Conservation (phyloP, 2,329 filamentous ascomycete species). For the Raffaelea albimanens region DNA sequence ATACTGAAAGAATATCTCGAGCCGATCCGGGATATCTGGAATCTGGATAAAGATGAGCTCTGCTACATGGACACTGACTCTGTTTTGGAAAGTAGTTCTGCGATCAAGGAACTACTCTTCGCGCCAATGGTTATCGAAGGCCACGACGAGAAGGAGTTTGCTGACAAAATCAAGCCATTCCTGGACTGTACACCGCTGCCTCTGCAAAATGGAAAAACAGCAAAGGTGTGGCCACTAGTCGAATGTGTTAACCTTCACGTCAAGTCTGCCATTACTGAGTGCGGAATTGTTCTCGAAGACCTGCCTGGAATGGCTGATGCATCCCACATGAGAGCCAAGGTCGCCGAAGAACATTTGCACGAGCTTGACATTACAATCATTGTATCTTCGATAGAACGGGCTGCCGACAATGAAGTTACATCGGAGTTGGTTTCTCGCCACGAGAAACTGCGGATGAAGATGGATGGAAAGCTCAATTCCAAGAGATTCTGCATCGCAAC, state of each 20-base stretch:
- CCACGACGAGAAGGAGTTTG: not conserved
- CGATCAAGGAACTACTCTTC: not conserved
- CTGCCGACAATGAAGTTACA: slow-evolving; percentile 17
- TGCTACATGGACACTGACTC: not conserved
- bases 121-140: not conserved
- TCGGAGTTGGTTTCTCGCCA: slow-evolving; percentile 17
- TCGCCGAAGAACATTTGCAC: slow-evolving; percentile 14
- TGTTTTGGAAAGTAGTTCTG: not conserved
- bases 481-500: slow-evolving; percentile 17
- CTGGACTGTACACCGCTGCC: slow-evolving; percentile 5
- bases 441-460: slow-evolving; percentile 17
- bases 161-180: slow-evolving; percentile 2
- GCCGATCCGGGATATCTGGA: too few species aligned
- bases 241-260: slow-evolving; percentile 29
- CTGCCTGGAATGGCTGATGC: slow-evolving; percentile 41
- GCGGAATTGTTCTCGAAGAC: slow-evolving; percentile 42
- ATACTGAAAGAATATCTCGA: too few species aligned
- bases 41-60: too few species aligned
- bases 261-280: slow-evolving; percentile 32
- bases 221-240: slow-evolving; percentile 25
- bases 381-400: slow-evolving; percentile 16
- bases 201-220: not conserved
- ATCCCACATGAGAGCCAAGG: slow-evolving; percentile 13
- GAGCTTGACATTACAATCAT: slow-evolving; percentile 19
- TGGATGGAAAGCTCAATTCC: slow-evolving; percentile 19